phyloP scores from a whole-genome alignment of 2,329 filamentous ascomycete genomes.

The Fusarium sororula region DNA sequence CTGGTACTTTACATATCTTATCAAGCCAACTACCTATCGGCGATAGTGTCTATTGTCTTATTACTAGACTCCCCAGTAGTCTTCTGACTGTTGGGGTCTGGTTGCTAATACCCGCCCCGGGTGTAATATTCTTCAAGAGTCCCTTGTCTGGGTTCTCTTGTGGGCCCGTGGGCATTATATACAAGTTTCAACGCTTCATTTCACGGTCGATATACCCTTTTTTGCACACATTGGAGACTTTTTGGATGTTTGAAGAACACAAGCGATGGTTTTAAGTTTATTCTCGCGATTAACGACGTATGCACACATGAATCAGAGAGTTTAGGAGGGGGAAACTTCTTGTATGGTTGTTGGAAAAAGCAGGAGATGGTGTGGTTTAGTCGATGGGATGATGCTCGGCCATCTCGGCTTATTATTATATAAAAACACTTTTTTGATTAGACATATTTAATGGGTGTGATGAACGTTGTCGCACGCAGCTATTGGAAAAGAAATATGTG shows the following conservation, averaged over 20 bases:
- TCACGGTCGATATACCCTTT: slow-evolving; percentile 47
- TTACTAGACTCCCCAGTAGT: neutral
- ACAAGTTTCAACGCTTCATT: slow-evolving; percentile 41
- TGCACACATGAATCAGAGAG: slow-evolving; percentile 39
- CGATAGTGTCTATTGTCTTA: slow-evolving; percentile 49
- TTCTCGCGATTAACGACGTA: slow-evolving; percentile 40
- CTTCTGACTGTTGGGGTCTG: neutral
- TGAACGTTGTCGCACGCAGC: slow-evolving; percentile 18
- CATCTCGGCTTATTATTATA: slow-evolving; percentile 25
- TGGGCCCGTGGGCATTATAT: slow-evolving; percentile 39
- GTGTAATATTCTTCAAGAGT: slow-evolving; percentile 27
- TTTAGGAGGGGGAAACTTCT: slow-evolving; percentile 8
- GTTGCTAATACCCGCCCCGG: slow-evolving; percentile 31
- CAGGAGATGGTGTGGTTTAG: slow-evolving; percentile 16
- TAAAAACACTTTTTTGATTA: slow-evolving; percentile 36
- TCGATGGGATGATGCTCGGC: slow-evolving; percentile 26
- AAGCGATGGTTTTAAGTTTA: slow-evolving; percentile 39
- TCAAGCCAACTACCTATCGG: slow-evolving; percentile 43
- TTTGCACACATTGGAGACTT: slow-evolving; percentile 37
- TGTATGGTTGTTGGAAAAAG: slow-evolving; percentile 20
- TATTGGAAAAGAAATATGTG: slow-evolving; percentile 28
- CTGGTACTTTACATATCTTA: slow-evolving; percentile 42
- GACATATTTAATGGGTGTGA: slow-evolving; percentile 36
- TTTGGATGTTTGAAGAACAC: slow-evolving; percentile 36
- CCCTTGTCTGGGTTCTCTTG: slow-evolving; percentile 8